These are phyloP conservation scores for Phytophthora pseudosyringae DNA, from an alignment of 352 stramenopile species.

Conservation along the genomic window DNA sequence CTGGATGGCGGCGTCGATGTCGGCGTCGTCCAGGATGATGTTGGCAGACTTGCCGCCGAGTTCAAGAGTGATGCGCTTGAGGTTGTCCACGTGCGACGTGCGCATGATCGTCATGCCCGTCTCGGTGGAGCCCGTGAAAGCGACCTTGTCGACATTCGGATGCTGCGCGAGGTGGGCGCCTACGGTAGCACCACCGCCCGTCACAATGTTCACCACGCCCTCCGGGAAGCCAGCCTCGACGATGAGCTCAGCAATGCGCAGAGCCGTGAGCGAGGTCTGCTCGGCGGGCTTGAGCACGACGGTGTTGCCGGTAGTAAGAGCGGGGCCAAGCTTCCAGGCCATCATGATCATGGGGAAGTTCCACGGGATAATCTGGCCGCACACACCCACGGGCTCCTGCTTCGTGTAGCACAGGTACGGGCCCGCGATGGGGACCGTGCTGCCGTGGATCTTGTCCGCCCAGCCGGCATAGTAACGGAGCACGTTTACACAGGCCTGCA, in stretches of 20 bases:
- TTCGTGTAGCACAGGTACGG: slow-evolving; percentile 68
- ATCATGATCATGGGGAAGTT: slow-evolving; percentile 98
- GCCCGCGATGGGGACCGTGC: slow-evolving; percentile 67
- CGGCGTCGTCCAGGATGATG: slow-evolving; percentile 71
- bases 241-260: slow-evolving; percentile 88
- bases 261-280: slow-evolving; percentile 93
- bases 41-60: slow-evolving; percentile 77
- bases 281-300: slow-evolving; percentile 95
- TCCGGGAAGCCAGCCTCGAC: slow-evolving; percentile 73
- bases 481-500: slow-evolving; percentile 80
- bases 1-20: slow-evolving; percentile 64
- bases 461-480: slow-evolving; percentile 94
- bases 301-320: slow-evolving; percentile 92
- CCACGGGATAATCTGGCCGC: slow-evolving; percentile 94
- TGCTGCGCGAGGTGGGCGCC: slow-evolving; percentile 50
- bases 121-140: slow-evolving; percentile 72
- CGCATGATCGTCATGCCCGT: slow-evolving; percentile 66
- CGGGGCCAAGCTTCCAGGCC: slow-evolving; percentile 91
- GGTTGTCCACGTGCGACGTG: slow-evolving; percentile 57
- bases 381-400: slow-evolving; percentile 91
- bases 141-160: slow-evolving; percentile 80
- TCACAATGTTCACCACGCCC: slow-evolving; percentile 86
- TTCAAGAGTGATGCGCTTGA: slow-evolving; percentile 80
- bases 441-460: slow-evolving; percentile 82
- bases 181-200: slow-evolving; percentile 52